phyloP scores from a whole-genome alignment of 2,329 filamentous ascomycete genomes.

The Teratosphaeria zuluensis region DNA sequence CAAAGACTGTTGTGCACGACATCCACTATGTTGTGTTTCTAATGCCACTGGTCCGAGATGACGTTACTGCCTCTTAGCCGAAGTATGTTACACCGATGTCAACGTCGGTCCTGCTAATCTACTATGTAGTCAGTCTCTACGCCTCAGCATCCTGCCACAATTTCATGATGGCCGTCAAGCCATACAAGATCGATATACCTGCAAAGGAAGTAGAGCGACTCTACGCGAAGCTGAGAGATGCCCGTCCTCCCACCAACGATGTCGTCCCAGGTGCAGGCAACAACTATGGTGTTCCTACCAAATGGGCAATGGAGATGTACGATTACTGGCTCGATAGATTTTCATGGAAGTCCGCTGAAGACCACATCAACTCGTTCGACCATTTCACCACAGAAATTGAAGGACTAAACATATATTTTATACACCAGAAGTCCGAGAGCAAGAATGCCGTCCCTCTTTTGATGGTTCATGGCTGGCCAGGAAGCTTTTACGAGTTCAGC shows the following conservation, averaged over 20 bases:
- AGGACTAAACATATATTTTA: conserved; percentile 29
- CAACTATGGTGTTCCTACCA: conserved; percentile 25
- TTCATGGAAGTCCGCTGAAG: conserved; percentile 25
- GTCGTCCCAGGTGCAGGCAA: conserved; percentile 28
- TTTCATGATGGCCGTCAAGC: conserved; percentile 12
- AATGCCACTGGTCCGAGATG: neutral
- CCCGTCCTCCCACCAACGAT: conserved; percentile 23
- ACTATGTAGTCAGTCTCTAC: too few relatives aligned
- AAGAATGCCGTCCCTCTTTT: conserved; percentile 33
- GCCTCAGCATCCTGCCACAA: neutral
- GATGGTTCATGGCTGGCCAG: conserved; percentile 37
- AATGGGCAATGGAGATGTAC: conserved; percentile 28
- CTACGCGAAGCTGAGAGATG: conserved; percentile 27
- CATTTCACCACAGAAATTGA: conserved; percentile 30
- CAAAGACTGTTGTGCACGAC: neutral
- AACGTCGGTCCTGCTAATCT: too few relatives aligned
- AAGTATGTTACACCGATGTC: too few relatives aligned
- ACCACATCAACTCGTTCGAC: conserved; percentile 21
- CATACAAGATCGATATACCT: conserved; percentile 27
- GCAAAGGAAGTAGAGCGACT: conserved; percentile 27
- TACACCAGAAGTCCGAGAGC: conserved; percentile 26
- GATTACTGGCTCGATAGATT: conserved; percentile 26
- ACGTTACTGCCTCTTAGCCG: too few relatives aligned
- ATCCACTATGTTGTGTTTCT: neutral
- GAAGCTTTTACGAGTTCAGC: conserved; percentile 36